Percentiles rank a stretch among this genome's conserved stretches.
Evolutionary conservation across 2,329 filamentous ascomycete genomes (phyloP).

Genomic region (Annulohypoxylon truncatum): DNA sequence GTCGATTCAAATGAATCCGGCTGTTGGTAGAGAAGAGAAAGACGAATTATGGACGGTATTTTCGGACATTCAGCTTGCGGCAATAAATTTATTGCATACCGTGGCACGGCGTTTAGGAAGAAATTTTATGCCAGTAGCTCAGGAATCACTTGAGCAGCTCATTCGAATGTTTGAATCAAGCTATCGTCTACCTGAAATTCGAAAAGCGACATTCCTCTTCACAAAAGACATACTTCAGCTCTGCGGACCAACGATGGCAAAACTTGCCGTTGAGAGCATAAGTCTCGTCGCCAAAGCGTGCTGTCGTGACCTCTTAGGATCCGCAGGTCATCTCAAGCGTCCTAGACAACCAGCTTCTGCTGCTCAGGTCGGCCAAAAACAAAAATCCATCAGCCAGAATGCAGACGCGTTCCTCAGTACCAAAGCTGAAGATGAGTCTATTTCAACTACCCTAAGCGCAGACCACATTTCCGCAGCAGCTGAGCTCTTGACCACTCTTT

Average conservation of each 20-base stretch:
- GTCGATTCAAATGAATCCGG: slow-evolving; percentile 73
- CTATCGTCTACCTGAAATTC: slow-evolving; percentile 64
- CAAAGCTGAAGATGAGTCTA: slow-evolving; percentile 50
- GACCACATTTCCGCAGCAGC: slow-evolving; percentile 68
- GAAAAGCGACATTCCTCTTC: slow-evolving; percentile 70
- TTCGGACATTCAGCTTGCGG: slow-evolving; percentile 78
- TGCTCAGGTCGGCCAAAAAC: slow-evolving; percentile 55
- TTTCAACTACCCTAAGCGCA: slow-evolving; percentile 52
- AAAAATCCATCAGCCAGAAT: slow-evolving; percentile 65
- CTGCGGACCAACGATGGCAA: slow-evolving; percentile 74
- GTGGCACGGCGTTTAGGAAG: slow-evolving; percentile 69
- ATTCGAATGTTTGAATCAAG: slow-evolving; percentile 75
- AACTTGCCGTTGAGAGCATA: slow-evolving; percentile 72
- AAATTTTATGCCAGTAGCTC: slow-evolving; percentile 68
- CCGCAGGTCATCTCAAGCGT: slow-evolving; percentile 61
- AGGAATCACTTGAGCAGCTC: slow-evolving; percentile 76
- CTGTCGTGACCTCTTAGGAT: slow-evolving; percentile 78
- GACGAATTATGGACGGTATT: slow-evolving; percentile 81
- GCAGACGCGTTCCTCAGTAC: slow-evolving; percentile 76
- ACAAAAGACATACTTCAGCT: slow-evolving; percentile 68
- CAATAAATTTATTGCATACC: slow-evolving; percentile 70
- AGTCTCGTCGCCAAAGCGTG: slow-evolving; percentile 71
- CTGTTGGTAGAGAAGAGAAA: slow-evolving; percentile 82
- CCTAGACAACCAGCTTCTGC: slow-evolving; percentile 48
- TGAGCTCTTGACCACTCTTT: slow-evolving; percentile 69